phyloP scores from a whole-genome alignment of 208 protist genomes.

The Angomonas ambiguus region DNA sequence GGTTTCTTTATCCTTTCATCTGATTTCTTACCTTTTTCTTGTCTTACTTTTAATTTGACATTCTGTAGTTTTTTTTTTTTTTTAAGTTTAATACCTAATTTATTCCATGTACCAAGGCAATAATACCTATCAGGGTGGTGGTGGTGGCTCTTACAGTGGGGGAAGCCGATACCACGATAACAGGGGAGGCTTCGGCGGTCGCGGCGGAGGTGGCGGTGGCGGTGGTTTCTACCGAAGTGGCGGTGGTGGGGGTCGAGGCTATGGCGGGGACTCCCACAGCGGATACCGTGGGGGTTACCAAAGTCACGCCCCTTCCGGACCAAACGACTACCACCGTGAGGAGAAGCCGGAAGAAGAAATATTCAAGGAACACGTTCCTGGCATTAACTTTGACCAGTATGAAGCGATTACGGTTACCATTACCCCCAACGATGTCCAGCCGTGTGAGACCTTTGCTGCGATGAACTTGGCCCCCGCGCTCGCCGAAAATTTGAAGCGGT shows the following conservation, averaged over 20 bases:
- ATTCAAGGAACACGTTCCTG: conserved; percentile 88
- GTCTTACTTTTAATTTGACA: not conserved
- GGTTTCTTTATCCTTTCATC: not conserved
- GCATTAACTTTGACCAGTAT: conserved; percentile 93
- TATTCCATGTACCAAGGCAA: conserved; percentile 16
- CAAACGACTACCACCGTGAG: conserved; percentile 65
- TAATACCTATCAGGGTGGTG: not conserved
- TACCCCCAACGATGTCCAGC: conserved; percentile 78
- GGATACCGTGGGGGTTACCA: conserved; percentile 21
- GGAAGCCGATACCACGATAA: conserved; percentile 19
- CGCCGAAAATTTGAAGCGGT: conserved; percentile 91
- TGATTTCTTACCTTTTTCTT: not conserved
- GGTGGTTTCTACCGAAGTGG: conserved; percentile 23
- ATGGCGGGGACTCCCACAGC: conserved; percentile 25
- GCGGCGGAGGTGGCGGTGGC: conserved; percentile 25
- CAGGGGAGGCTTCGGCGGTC: conserved; percentile 27
- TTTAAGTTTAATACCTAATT: conserved; percentile 19
- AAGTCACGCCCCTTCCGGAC: conserved; percentile 8
- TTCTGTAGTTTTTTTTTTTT: conserved; percentile 10
- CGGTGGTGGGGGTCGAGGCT: conserved; percentile 21
- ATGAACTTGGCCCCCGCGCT: conserved; percentile 88
- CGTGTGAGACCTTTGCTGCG: conserved; percentile 71
- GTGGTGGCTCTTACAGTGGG: conserved; percentile 2
- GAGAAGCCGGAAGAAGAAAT: conserved; percentile 88
- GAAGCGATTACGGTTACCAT: conserved; percentile 84